Conservation (phyloP, 2,329 filamentous ascomycete genomes). For the Sporothrix humicola region DNA sequence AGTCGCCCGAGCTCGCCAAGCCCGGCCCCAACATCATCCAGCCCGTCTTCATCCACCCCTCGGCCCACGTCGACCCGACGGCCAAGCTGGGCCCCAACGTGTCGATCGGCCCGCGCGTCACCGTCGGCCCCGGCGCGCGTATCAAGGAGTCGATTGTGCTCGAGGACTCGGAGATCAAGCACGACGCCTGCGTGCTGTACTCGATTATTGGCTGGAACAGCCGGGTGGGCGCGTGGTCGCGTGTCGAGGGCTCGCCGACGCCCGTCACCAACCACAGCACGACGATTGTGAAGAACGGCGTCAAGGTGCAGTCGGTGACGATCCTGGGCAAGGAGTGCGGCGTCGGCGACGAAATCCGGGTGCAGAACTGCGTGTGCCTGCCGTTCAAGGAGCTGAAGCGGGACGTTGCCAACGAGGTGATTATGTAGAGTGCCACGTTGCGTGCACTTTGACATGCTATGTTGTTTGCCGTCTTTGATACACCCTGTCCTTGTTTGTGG, state of each 20-base stretch:
- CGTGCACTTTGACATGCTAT: neutral
- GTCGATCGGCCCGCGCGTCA: conserved; percentile 87
- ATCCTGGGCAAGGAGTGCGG: conserved; percentile 96
- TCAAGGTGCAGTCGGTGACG: conserved; percentile 98
- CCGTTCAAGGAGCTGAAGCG: conserved; percentile 97
- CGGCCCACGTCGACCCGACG: conserved; percentile 86
- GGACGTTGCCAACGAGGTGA: conserved; percentile 86
- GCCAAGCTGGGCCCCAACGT: conserved; percentile 98
- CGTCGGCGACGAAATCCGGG: conserved; percentile 90
- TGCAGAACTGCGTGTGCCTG: conserved; percentile 97
- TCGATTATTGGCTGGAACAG: conserved; percentile 97
- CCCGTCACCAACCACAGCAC: conserved; percentile 87
- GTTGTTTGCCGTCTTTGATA: neutral
- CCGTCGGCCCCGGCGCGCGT: conserved; percentile 83
- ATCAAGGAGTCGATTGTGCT: conserved; percentile 96
- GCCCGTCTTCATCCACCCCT: conserved; percentile 94
- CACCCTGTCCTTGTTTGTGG: neutral
- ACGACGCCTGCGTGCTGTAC: conserved; percentile 94
- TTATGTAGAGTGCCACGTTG: conserved; percentile 68
- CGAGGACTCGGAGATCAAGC: conserved; percentile 93
- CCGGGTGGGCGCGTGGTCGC: conserved; percentile 95
- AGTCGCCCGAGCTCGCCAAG: conserved; percentile 78
- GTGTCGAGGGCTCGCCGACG: conserved; percentile 93
- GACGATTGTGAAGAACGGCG: conserved; percentile 94
- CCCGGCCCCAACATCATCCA: conserved; percentile 87